Evolutionary conservation across 192 early-diverging fungal species (phyloP), one percentile per base, ranked within the genome.

Genomic region (Blastocladiella britannica): DNA sequence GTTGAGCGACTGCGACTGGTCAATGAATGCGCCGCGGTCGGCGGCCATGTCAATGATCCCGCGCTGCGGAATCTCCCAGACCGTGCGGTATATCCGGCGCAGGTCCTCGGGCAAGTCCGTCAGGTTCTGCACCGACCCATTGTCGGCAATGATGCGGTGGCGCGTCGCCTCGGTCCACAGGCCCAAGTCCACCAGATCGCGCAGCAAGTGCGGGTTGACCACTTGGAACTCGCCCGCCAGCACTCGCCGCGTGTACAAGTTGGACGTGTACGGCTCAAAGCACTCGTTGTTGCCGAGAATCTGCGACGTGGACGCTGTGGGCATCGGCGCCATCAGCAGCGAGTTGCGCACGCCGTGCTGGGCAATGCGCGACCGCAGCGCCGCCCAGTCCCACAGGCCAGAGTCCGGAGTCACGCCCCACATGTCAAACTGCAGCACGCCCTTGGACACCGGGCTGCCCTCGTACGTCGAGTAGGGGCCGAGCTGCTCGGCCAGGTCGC

Each of bases 221-320:
- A 97, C 81, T 69, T 97, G 93, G 81, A 97, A 97, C 71, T 97
- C 93, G 28, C 93, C 93, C 25, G 88, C 84, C 52, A 97, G 67
- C 0, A 95, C 93, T 58, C 93, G 87, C 47, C 93, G 83, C 15
- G 89, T 92, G 72, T 97, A 97, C 53, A 97, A 82, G 72, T 97
- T 97, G 70, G 78, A 82, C 53, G 83, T 89, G 58, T 86, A 89
- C 9, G 84, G 86, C 70, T 85, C 93, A 62, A 93, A 97, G 66
- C 89, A 91, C 76, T 97, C 93, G 70, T 97, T 97, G 77, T 86
- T 88, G 26, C 93, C 93, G 5, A 97, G 75, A 60, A 97, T 97
- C 71, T 97, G 93, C 20, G 85, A 88, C 6, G 93, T 97, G 7
- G 86, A 89, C 2, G 93, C 93, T 0, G 93, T 97, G 1, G 93